Evolutionary conservation across 23 red algal species (phyloP).

Genomic region (Gracilaria vermiculophylla): DNA sequence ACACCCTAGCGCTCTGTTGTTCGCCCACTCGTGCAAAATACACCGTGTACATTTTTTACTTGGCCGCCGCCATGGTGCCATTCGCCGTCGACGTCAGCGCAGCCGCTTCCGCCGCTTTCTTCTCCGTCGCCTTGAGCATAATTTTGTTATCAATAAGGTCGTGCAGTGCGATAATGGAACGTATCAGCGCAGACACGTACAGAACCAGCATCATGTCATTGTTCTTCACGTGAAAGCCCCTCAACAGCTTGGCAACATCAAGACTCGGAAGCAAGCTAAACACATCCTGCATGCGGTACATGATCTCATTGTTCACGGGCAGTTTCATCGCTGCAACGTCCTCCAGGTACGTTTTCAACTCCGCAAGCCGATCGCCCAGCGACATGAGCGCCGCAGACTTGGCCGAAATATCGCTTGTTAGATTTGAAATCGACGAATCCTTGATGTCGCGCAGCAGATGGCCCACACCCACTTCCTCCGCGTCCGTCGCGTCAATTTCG

Average conservation of each 20-base stretch:
- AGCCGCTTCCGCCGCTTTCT: conserved; percentile 72
- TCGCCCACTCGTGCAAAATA: too few species aligned
- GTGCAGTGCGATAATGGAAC: conserved; percentile 87
- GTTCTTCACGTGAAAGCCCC: conserved; percentile 71
- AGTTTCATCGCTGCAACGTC: conserved; percentile 76
- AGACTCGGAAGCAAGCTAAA: conserved; percentile 86
- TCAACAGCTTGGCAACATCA: conserved; percentile 59
- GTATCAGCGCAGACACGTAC: conserved; percentile 87
- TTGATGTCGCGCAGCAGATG: conserved; percentile 95
- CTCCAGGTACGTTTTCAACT: conserved; percentile 82
- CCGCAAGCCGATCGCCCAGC: conserved; percentile 59
- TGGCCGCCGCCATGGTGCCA: conserved; percentile 12
- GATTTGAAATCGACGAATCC: conserved; percentile 75
- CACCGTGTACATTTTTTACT: not conserved
- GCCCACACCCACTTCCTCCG: conserved; percentile 96
- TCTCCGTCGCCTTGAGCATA: conserved; percentile 79
- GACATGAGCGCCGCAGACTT: conserved; percentile 89
- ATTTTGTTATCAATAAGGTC: conserved; percentile 97
- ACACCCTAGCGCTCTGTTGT: too few species aligned
- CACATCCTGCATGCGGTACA: conserved; percentile 96
- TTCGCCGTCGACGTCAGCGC: conserved; percentile 19
- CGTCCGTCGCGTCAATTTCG: conserved; percentile 88
- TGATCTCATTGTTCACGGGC: conserved; percentile 92
- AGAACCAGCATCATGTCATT: conserved; percentile 97
- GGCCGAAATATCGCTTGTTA: conserved; percentile 84